Evolutionary conservation across 1,139 yeast species (phyloP), one percentile per base, ranked within the genome.

Genomic region (Kodamaea fungicola): DNA sequence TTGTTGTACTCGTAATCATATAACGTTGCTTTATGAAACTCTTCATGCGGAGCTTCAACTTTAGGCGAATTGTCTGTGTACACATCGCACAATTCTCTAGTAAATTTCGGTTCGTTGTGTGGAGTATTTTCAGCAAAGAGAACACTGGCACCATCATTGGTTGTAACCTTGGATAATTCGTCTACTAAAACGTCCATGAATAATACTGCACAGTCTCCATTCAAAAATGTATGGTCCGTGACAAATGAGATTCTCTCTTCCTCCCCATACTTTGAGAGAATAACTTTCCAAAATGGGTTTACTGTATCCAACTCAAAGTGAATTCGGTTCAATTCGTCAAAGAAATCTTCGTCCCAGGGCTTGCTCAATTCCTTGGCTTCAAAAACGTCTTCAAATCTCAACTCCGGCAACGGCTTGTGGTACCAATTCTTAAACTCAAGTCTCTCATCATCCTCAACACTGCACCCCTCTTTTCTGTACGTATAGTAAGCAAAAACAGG

Each of bases 181-280:
- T 39, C 37, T 2, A 56, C 40, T 37, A 68, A 53, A 24, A 63
- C 62, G 9, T 51, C 44, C 33, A 64, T 71, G 45, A 70, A 67
- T 29, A 51, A 48, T 7, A 52, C 46, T 1, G 58, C 68, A 2
- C 69, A 50, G 10, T 50, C 52, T 3, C 74, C 76, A 45, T 69
- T 74, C 27, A 56, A 56, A 9, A 61, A 44, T 1, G 59, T 30
- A 44, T 70, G 76, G 43, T 67, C 67, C 38, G 59, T 58, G 10
- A 49, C 49, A 24, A 61, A 57, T 1, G 62, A 41, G 6, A 65
- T 28, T 28, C 58, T 49, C 30, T 50, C 55, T 4, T 30, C 42
- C 3, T 40, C 45, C n/a, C 43, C 40, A n/a, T 46, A 46, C 29
- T 51, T 46, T 23, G 26, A 23, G 1, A 65, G 54, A 3, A 51